Evolutionary conservation across 345 rosid species (phyloP), one percentile per base, ranked within the genome.

Genomic region (Turnera subulata): DNA sequence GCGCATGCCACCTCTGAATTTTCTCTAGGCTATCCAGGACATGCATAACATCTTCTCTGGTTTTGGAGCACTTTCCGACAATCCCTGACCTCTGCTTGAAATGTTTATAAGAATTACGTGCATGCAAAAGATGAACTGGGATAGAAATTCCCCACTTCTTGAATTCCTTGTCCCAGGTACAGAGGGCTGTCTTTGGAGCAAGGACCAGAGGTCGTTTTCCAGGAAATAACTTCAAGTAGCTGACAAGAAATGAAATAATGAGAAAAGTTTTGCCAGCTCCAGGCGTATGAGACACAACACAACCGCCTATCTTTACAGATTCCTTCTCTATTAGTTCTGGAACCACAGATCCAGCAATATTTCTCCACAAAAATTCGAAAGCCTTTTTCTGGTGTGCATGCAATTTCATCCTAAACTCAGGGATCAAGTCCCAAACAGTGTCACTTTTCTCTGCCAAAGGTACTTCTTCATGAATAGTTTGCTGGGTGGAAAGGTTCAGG

Each of bases 181-280:
- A 58, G 61, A 89, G 62, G 53, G 86, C 82, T 22, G 91, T 86
- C 63, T 84, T 89, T 0, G 96, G 91, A 24, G 86, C 79, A 48
- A 86, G 74, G 2, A 86, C 87, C 45, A 86, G 61, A 7, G 94
- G 94, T 40, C 80, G 86, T 26, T 85, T 89, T 22, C 76, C 66
- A 11, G 85, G 84, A 72, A 82, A 71, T 59, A 74, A 80, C 40
- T 84, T 94, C 64, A 86, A 71, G 66, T 85, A 89, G 62, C 89
- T 89, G 38, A 84, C 87, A 66, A 89, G 60, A 60, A 86, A 84
- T 58, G 91, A 84, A 24, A 89, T 86, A 18, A 84, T 76, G 70
- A 89, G 80, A 46, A 89, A 86, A 1, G 96, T 89, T 69, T 89
- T 89, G 24, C 94, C 96, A 21, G 96, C 86, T 26, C 96, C 96